A percentile compares a stretch with the other conserved stretches of the same genome.
Conservation (phyloP, 2,329 filamentous ascomycete species). For the Byssochlamys sp. region DNA sequence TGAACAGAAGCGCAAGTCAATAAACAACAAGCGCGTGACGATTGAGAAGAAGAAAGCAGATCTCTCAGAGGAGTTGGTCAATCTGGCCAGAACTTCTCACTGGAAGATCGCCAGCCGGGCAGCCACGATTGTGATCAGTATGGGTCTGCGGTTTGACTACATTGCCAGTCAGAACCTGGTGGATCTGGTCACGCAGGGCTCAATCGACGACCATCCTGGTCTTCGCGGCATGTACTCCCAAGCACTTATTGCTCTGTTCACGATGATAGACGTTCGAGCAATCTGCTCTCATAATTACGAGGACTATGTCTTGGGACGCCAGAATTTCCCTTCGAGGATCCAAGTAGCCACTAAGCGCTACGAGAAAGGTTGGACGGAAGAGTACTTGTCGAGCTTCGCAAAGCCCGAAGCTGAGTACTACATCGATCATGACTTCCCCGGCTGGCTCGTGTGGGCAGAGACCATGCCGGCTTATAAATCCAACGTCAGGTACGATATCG, state of each 20-base stretch:
- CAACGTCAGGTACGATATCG: slow-evolving; percentile 54
- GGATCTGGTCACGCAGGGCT: slow-evolving; percentile 68
- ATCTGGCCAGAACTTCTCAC: slow-evolving; percentile 67
- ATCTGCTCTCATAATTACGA: slow-evolving; percentile 78
- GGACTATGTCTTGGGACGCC: slow-evolving; percentile 73
- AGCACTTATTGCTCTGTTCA: slow-evolving; percentile 69
- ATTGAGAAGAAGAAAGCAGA: slow-evolving; percentile 78
- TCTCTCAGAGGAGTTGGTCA: slow-evolving; percentile 71
- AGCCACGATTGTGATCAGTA: slow-evolving; percentile 78
- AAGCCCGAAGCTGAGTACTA: slow-evolving; percentile 74
- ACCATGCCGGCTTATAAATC: slow-evolving; percentile 70
- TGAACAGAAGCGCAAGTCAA: slow-evolving; percentile 58
- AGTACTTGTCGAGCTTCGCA: slow-evolving; percentile 69
- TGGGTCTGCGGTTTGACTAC: slow-evolving; percentile 83
- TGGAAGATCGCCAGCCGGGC: slow-evolving; percentile 94
- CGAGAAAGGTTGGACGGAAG: slow-evolving; percentile 66
- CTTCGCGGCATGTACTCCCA: slow-evolving; percentile 72
- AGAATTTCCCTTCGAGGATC: slow-evolving; percentile 67
- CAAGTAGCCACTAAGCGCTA: slow-evolving; percentile 63
- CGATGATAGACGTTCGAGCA: slow-evolving; percentile 76
- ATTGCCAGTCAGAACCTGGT: slow-evolving; percentile 75
- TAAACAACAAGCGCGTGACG: slow-evolving; percentile 61
- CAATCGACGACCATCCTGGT: slow-evolving; percentile 82
- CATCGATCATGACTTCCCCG: slow-evolving; percentile 82
- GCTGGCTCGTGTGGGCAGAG: slow-evolving; percentile 93